phyloP scores from a whole-genome alignment of 2,329 filamentous ascomycete genomes.

The Gaeumannomyces sp. region DNA sequence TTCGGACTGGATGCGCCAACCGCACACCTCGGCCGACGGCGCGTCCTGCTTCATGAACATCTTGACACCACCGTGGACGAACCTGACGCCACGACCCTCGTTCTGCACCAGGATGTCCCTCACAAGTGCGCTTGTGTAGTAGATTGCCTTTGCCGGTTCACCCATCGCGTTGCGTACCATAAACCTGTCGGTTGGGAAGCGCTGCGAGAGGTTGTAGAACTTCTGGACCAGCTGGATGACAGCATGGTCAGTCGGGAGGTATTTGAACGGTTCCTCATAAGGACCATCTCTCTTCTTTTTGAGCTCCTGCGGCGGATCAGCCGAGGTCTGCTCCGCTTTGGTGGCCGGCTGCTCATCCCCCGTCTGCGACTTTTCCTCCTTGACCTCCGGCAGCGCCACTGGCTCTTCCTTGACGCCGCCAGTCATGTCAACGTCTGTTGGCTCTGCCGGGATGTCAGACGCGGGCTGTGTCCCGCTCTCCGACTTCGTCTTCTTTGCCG shows the following conservation, averaged over 20 bases:
- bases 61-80: constrained; percentile 93
- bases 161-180: constrained; percentile 92
- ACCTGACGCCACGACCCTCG: constrained; percentile 85
- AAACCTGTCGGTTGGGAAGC: constrained; percentile 86
- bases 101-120: constrained; percentile 82
- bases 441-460: neutral
- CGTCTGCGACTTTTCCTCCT: constrained; percentile 8
- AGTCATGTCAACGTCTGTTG: neutral
- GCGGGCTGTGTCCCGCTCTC: constrained; percentile 19
- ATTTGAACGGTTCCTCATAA: constrained; percentile 92
- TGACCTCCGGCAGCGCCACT: constrained; percentile 7
- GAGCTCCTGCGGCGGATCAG: constrained; percentile 22
- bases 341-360: constrained; percentile 15
- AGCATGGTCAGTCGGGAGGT: constrained; percentile 65
- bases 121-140: constrained; percentile 83
- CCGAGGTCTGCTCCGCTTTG: constrained; percentile 15
- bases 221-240: constrained; percentile 71
- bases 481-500: constrained; percentile 36
- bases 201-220: constrained; percentile 78
- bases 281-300: constrained; percentile 43
- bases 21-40: constrained; percentile 77
- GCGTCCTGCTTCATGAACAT: constrained; percentile 99
- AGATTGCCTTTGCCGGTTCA: constrained; percentile 86
- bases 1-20: constrained; percentile 94
- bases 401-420: constrained; percentile 16